Percentiles rank a stretch among this genome's conserved stretches.
Evolutionary conservation across 352 stramenopile genomes (phyloP).

Genomic region (Phytopythium delawarense): DNA sequence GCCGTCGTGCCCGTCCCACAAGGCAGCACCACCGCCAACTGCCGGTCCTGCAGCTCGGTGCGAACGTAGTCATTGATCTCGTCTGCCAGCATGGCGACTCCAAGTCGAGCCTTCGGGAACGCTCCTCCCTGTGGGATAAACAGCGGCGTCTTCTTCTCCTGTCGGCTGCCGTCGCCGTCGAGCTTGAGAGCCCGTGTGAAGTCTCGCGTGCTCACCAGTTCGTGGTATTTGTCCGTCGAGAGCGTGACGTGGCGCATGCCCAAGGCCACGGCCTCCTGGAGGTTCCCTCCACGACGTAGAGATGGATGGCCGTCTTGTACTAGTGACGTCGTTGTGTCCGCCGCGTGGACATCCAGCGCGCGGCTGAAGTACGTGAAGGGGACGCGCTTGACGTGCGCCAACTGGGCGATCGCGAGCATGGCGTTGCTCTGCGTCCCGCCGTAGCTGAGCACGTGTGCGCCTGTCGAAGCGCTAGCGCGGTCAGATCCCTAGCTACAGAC

Average conservation of each 20-base stretch:
- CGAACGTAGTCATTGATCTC: constrained; percentile 71
- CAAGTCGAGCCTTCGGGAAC: constrained; percentile 51
- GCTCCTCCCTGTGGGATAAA: constrained; percentile 72
- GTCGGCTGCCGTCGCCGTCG: neutral
- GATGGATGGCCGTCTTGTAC: neutral
- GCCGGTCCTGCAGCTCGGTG: constrained; percentile 10
- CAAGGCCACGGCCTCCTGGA: constrained; percentile 32
- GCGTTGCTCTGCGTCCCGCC: constrained; percentile 83
- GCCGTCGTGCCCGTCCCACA: constrained; percentile 77
- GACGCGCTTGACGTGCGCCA: constrained; percentile 60
- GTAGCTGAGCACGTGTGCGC: constrained; percentile 67
- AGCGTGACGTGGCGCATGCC: constrained; percentile 73
- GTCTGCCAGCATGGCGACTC: constrained; percentile 46
- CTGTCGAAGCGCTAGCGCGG: constrained; percentile 1
- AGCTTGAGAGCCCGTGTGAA: constrained; percentile 19
- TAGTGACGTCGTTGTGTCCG: neutral
- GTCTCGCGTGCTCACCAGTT: constrained; percentile 40
- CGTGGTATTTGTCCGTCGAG: constrained; percentile 30
- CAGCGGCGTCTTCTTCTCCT: constrained; percentile 13
- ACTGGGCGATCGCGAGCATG: constrained; percentile 80
- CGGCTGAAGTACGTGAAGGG: constrained; percentile 87
- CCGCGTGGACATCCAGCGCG: constrained; percentile 15
- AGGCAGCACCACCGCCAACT: constrained; percentile 63
- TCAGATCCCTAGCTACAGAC: neutral
- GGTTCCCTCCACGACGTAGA: constrained; percentile 24